A percentile compares a stretch with the other conserved stretches of the same genome.
These are phyloP conservation scores for Vitis rotundifolia DNA, from an alignment of 164 flowering plant genomes.

Conservation along the genomic window DNA sequence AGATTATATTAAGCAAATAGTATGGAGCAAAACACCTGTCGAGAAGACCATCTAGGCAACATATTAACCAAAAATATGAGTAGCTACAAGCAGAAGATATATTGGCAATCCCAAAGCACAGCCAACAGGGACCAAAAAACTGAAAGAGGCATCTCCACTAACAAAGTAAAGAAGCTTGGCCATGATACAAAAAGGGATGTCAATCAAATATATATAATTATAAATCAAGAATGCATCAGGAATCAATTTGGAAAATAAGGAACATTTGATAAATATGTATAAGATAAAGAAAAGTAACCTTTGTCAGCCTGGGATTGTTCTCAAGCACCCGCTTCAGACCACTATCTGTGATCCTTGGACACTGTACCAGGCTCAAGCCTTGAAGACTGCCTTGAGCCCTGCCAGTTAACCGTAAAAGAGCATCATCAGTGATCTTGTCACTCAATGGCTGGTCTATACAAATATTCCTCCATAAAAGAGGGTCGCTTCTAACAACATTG, in stretches of 20 bases:
- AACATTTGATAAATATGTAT: no score
- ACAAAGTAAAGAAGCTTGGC: not conserved
- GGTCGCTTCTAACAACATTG: constrained; percentile 43
- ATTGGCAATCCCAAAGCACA: not conserved
- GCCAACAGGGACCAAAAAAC: not conserved
- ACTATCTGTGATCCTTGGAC: constrained; percentile 55
- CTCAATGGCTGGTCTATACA: constrained; percentile 57
- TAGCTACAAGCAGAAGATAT: not conserved
- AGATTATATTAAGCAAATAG: no score
- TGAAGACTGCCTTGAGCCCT: constrained; percentile 68
- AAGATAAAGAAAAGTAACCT: constrained; percentile 41
- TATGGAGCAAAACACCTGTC: not conserved
- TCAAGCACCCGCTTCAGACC: constrained; percentile 69
- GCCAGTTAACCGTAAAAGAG: constrained; percentile 50
- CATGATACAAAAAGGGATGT: no score
- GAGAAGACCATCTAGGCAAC: not conserved
- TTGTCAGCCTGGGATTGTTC: constrained; percentile 54
- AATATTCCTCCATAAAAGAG: constrained; percentile 71
- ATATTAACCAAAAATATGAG: not conserved
- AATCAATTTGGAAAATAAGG: no score
- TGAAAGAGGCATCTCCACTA: not conserved
- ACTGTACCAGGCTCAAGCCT: constrained; percentile 56
- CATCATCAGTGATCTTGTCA: constrained; percentile 59
- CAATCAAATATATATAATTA: no score
- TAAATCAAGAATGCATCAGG: no score